Evolutionary conservation across 2,329 filamentous ascomycete genomes (phyloP).

Genomic region (Botrytis deweyae): DNA sequence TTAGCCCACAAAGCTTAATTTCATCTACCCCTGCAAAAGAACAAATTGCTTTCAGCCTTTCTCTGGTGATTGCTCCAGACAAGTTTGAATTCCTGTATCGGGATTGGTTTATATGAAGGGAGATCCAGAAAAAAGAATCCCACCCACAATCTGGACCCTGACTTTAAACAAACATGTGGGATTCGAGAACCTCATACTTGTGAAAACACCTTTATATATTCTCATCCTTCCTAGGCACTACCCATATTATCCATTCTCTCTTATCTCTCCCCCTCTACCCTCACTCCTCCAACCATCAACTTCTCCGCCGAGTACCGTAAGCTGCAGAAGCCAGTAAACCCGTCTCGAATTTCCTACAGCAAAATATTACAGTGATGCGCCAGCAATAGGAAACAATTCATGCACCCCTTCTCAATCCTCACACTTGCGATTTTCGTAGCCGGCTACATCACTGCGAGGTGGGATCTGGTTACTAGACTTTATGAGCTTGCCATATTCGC

Average conservation of each 20-base stretch:
- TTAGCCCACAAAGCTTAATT: constrained; percentile 11
- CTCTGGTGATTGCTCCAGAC: constrained; percentile 6
- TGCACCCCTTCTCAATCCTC: constrained; percentile 97
- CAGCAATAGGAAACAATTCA: constrained; percentile 46
- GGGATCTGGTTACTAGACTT: constrained; percentile 94
- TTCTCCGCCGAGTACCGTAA: background rate
- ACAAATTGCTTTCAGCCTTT: constrained; percentile 10
- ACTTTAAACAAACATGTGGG: constrained; percentile 12
- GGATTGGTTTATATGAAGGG: constrained; percentile 1
- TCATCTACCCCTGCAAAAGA: constrained; percentile 8
- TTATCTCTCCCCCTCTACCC: background rate
- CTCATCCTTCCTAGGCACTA: background rate
- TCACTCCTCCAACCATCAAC: background rate
- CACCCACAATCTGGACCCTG: constrained; percentile 16
- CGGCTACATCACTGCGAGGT: constrained; percentile 98
- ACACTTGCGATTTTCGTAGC: constrained; percentile 98
- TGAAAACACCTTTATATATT: background rate
- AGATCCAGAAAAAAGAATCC: constrained; percentile 16
- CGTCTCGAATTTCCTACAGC: background rate
- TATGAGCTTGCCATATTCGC: constrained; percentile 98
- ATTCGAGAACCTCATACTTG: constrained; percentile 8
- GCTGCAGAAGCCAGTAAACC: background rate
- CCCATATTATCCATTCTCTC: background rate
- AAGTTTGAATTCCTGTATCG: constrained; percentile 23
- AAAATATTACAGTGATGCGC: constrained; percentile 31